Base-by-base conservation (phyloP, 106 monocot species). In the Gastrodia elata region DNA sequence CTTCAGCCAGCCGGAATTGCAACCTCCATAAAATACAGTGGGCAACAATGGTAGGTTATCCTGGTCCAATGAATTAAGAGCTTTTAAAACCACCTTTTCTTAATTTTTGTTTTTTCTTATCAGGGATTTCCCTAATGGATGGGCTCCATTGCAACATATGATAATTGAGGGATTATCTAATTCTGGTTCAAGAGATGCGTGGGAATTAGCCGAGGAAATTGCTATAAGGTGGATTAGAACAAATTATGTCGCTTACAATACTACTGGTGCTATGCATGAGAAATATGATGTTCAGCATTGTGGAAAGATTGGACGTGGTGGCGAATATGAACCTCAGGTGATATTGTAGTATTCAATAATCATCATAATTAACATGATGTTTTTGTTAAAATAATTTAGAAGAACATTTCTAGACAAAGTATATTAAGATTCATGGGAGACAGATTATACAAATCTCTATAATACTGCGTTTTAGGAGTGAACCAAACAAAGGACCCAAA, bases 111-210 rank as follows among this genome's bases (percentile, higher is more conserved):
- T 30, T 68, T 40, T 32, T 75, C n/a, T 80, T 56, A 70, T 64
- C 76, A 98, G 98, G 98, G 98, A 98, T 76, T 98, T 93, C 36
- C 91, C 98, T 61, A 98, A 98, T 83, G 98, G 98, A 33, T 98
- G 98, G 98, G 85, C 98, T 71, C 93, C 98, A 2, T 40, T 98
- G 41, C 91, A 93, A 58, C 91, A 98, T 65, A 78, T 98, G 81
- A 93, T 93, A 43, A 82, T 83, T 38, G 87, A 98, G 72, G 98
- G 98, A 34, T 70, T 98, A 28, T 71, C 80, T 14, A 87, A 72
- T 59, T 87, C 88, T 57, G 79, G 77, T 68, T 80, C 69, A n/a
- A 37, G 70, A 71, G 85, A 88, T 71, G 90, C 89, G 49, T 83
- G 38, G 49, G 30, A 44, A 24, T 37, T 95, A 48, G 93, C 87